Evolutionary conservation across 2,329 filamentous ascomycete species (phyloP).

Genomic region (Exophiala spinifera): DNA sequence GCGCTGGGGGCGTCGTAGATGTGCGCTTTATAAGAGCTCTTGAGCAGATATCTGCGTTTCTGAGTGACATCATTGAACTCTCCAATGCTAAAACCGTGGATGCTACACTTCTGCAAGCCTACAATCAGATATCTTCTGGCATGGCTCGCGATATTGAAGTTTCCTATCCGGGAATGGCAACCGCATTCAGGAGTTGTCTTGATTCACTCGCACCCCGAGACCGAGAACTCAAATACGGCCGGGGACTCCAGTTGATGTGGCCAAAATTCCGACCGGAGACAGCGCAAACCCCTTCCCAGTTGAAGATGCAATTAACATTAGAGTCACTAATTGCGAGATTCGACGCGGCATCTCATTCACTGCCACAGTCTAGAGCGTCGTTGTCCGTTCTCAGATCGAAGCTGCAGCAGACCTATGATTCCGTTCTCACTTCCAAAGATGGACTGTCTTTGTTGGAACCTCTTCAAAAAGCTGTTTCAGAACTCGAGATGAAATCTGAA

Average conservation of each 20-base stretch:
- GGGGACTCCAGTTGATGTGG: conserved; percentile 28
- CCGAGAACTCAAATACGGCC: conserved; percentile 58
- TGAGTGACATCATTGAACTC: conserved; percentile 49
- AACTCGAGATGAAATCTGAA: conserved; percentile 12
- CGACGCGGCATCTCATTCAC: conserved; percentile 36
- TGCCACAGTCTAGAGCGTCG: conserved; percentile 35
- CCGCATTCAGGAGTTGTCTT: conserved; percentile 1
- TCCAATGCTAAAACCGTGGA: conserved; percentile 45
- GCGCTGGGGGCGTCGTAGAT: neutral
- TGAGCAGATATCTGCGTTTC: conserved; percentile 41
- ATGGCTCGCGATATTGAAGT: conserved; percentile 35
- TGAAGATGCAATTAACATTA: conserved; percentile 41
- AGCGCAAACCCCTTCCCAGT: conserved; percentile 28
- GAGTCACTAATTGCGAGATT: conserved; percentile 47
- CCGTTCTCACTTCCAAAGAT: conserved; percentile 10
- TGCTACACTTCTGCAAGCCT: conserved; percentile 54
- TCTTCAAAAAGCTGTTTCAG: conserved; percentile 13
- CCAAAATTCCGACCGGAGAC: conserved; percentile 23
- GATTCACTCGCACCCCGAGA: conserved; percentile 34
- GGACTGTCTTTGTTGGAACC: conserved; percentile 5
- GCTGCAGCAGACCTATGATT: conserved; percentile 36
- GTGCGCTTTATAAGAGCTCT: conserved; percentile 4
- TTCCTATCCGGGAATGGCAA: neutral
- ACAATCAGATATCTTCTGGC: conserved; percentile 44
- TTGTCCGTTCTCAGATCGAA: conserved; percentile 29